Evolutionary conservation across 768 basidiomycete species (phyloP).

Genomic region (Suillus weaverae): DNA sequence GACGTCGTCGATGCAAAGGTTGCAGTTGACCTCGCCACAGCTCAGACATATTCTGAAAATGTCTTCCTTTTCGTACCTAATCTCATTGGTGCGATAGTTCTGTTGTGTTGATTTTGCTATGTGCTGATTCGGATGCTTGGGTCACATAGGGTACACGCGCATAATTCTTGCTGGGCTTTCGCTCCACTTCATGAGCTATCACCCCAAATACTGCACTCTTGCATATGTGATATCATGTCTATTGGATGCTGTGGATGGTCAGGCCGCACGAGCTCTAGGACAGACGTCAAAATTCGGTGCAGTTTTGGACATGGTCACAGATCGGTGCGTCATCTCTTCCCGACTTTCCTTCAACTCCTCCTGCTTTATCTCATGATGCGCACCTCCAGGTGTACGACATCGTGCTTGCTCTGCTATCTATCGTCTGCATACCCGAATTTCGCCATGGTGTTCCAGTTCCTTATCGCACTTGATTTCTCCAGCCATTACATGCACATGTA

Average conservation of each 20-base stretch:
- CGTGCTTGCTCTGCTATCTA: constrained; percentile 92
- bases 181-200: constrained; percentile 91
- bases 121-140: neutral
- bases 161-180: constrained; percentile 88
- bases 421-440: constrained; percentile 85
- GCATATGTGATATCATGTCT: constrained; percentile 89
- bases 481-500: constrained; percentile 99
- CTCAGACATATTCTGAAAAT: constrained; percentile 88
- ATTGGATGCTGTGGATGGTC: constrained; percentile 93
- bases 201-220: constrained; percentile 89
- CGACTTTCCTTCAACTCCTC: neutral
- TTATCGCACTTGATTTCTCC: constrained; percentile 96
- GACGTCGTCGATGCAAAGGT: constrained; percentile 81
- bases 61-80: constrained; percentile 98
- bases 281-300: constrained; percentile 98
- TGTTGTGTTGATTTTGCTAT: constrained; percentile 7
- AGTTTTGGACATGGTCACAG: constrained; percentile 99
- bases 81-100: constrained; percentile 71
- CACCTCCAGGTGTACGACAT: constrained; percentile 86
- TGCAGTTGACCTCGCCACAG: constrained; percentile 84
- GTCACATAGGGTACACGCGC: constrained; percentile 74
- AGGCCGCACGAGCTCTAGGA: constrained; percentile 81
- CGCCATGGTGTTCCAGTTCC: constrained; percentile 86
- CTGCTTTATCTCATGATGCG: constrained; percentile 2
- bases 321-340: constrained; percentile 59